Evolutionary conservation across 139 green algal genomes (phyloP), one percentile per base, ranked within the genome.

Genomic region (Auxenochlorella protothecoides): DNA sequence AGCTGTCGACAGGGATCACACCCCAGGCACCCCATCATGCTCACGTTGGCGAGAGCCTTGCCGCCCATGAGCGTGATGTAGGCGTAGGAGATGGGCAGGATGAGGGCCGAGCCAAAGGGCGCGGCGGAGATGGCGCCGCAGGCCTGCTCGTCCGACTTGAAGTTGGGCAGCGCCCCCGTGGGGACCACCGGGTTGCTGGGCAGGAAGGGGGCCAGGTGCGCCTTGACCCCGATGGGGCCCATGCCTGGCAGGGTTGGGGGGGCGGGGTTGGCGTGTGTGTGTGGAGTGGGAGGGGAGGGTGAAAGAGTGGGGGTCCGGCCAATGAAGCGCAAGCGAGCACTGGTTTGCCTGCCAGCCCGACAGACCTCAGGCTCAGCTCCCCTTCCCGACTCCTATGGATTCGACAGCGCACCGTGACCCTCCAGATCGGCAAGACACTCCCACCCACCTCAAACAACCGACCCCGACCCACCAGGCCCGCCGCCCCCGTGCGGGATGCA

Each of bases 41-140:
- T 70, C 62, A 89, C 88, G 63, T 94, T 78, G 3, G 78, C 94
- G 7, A 99, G 88, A 7, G 89, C 95, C 68, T 92, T 65, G 27
- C 80, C 86, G 64, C 95, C 95, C 95, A 99, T 99, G 87, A 99
- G 93, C 74, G 84, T 81, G 80, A 99, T 97, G 89, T 99, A 99
- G 63, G 93, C 90, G 73, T 89, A 98, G 60, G 84, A 94, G 88
- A 99, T 99, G 78, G 95, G 91, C 79, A 99, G 86, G 85, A 99
- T 99, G 73, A 97, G 84, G n/a, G 90, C 89, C 70, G 87, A 95
- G 75, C 91, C 92, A 78, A 89, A 98, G 59, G 95, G 95, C 6
- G 95, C 95, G 5, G 95, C 94, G 1, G 95, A 90, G 83, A 97
- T 90, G 63, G 83, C 86, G 72, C 95, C 93, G 76, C 97, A 98